Conservation (phyloP, 2,329 filamentous ascomycete species). For the Ceratocystis eucalypticola region DNA sequence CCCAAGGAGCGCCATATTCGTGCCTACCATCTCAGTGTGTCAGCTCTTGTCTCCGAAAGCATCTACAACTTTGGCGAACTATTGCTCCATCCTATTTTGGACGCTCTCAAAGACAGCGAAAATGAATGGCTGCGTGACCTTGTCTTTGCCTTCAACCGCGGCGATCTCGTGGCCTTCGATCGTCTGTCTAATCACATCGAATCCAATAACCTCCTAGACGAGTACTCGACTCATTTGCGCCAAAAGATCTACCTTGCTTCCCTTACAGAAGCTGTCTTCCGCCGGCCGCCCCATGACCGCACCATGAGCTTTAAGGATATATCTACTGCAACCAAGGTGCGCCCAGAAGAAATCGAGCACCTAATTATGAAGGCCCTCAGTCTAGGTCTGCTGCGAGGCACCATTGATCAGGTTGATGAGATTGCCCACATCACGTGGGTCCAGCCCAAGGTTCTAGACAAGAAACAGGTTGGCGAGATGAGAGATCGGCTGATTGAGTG, state of each 20-base stretch:
- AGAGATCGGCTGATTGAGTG: slow-evolving; percentile 76
- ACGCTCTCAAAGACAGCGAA: slow-evolving; percentile 56
- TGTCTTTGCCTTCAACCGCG: slow-evolving; percentile 95
- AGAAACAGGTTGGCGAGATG: slow-evolving; percentile 91
- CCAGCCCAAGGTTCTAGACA: slow-evolving; percentile 93
- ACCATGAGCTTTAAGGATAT: slow-evolving; percentile 87
- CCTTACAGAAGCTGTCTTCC: slow-evolving; percentile 91
- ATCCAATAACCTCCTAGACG: slow-evolving; percentile 63
- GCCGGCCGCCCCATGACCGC: slow-evolving; percentile 85
- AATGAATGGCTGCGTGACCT: slow-evolving; percentile 85
- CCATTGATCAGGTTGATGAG: slow-evolving; percentile 91
- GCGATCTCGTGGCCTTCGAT: slow-evolving; percentile 79
- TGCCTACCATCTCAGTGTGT: slow-evolving; percentile 85
- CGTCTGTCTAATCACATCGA: slow-evolving; percentile 66
- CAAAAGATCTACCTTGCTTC: slow-evolving; percentile 98
- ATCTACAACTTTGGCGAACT: slow-evolving; percentile 99
- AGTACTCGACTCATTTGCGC: slow-evolving; percentile 73
- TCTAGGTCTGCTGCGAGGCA: slow-evolving; percentile 74
- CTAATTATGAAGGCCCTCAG: slow-evolving; percentile 98
- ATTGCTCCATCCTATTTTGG: slow-evolving; percentile 90
- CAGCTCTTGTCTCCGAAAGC: slow-evolving; percentile 79
- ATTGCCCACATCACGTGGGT: slow-evolving; percentile 97
- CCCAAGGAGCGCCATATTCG: slow-evolving; percentile 63
- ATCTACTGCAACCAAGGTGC: slow-evolving; percentile 81
- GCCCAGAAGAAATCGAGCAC: slow-evolving; percentile 86